phyloP scores from a whole-genome alignment of 768 basidiomycete genomes.

The Kwoniella sp. region DNA sequence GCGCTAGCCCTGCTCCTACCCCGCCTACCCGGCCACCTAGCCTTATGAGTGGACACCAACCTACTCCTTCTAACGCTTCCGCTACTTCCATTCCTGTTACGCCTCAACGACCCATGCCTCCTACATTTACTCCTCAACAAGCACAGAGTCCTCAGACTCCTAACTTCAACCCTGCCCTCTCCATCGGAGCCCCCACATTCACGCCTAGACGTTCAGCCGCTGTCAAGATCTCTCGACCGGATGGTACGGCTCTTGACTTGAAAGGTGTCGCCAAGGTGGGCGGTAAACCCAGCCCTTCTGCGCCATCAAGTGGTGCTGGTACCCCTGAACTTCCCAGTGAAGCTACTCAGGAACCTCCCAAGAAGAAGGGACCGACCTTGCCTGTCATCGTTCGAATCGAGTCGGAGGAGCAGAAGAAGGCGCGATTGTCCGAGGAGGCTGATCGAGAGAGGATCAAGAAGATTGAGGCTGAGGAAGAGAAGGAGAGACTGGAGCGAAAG shows the following conservation, averaged over 20 bases:
- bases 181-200: slow-evolving; percentile 56
- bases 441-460: slow-evolving; percentile 38
- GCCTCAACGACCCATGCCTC: slow-evolving; percentile 35
- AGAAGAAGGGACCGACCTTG: slow-evolving; percentile 37
- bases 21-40: slow-evolving; percentile 41
- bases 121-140: slow-evolving; percentile 27
- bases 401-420: slow-evolving; percentile 50
- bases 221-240: slow-evolving; percentile 55
- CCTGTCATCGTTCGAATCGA: slow-evolving; percentile 52
- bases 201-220: slow-evolving; percentile 56
- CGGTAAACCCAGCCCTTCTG: slow-evolving; percentile 55
- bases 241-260: slow-evolving; percentile 61
- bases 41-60: slow-evolving; percentile 35
- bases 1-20: slow-evolving; percentile 39
- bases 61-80: slow-evolving; percentile 31
- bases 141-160: slow-evolving; percentile 22
- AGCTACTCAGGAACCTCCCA: slow-evolving; percentile 31
- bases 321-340: slow-evolving; percentile 57
- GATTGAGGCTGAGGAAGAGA: slow-evolving; percentile 49
- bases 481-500: slow-evolving; percentile 56
- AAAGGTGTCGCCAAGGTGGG: slow-evolving; percentile 58
- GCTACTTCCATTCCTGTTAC: slow-evolving; percentile 33
- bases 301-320: slow-evolving; percentile 43
- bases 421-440: slow-evolving; percentile 42
- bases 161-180: slow-evolving; percentile 32